Conservation (phyloP, 345 rosid genomes). For the Bruguiera parviflora region DNA sequence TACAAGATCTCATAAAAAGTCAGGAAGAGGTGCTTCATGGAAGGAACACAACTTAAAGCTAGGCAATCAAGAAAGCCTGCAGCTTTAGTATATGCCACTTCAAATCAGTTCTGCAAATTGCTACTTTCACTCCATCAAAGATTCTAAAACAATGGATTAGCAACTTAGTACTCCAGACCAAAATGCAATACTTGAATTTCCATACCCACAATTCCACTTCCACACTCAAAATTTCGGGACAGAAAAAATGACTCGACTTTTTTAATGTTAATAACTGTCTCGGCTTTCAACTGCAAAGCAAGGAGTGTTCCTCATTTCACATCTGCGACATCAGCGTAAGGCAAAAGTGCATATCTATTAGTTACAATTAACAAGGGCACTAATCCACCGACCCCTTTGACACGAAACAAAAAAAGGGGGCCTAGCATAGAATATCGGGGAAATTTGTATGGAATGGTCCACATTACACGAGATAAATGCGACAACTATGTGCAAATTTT, state of each 20-base stretch:
- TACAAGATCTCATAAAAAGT: not conserved
- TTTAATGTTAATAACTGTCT: no score
- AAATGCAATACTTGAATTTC: not conserved
- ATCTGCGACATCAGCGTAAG: not conserved
- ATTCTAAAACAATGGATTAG: not conserved
- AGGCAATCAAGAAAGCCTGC: not conserved
- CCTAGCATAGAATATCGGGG: no score
- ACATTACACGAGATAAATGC: no score
- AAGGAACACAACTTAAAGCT: not conserved
- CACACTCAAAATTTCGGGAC: not conserved
- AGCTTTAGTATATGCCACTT: not conserved
- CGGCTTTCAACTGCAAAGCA: no score
- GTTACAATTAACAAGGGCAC: no score
- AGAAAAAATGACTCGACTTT: no score
- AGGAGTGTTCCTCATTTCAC: not conserved
- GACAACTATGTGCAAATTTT: no score
- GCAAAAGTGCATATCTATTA: no score
- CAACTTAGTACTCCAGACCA: not conserved
- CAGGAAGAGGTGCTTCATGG: not conserved
- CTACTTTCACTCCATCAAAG: not conserved
- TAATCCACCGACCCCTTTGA: no score
- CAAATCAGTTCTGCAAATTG: not conserved
- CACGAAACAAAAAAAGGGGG: no score
- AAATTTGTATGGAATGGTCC: no score
- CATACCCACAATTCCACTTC: constrained; percentile 1